These are phyloP conservation scores for Orobanche coerulescens DNA, from an alignment of 257 asterid species.

Conservation along the genomic window DNA sequence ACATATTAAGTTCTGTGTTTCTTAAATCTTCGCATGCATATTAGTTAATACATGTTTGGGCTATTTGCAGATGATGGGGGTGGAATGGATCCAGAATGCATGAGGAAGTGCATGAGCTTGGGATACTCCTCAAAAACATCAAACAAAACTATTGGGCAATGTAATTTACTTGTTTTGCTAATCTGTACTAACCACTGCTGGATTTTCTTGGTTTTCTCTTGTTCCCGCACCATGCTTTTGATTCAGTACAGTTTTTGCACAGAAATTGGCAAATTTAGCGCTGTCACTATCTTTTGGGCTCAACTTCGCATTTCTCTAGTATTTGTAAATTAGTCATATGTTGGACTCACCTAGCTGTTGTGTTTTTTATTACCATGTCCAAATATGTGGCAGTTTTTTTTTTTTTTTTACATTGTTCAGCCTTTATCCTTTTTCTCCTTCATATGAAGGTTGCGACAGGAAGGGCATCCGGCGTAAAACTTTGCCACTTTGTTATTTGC, in stretches of 20 bases:
- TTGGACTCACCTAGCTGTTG: not conserved
- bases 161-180: slow-evolving; percentile 39
- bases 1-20: slow-evolving; percentile 15
- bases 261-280: not conserved
- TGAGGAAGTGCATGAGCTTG: slow-evolving; percentile 91
- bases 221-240: not conserved
- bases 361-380: not conserved
- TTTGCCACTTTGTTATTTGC: too few relatives aligned
- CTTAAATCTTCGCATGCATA: slow-evolving; percentile 14
- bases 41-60: slow-evolving; percentile 8
- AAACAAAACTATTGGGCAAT: slow-evolving; percentile 73
- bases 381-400: not conserved
- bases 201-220: slow-evolving; percentile 18
- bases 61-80: slow-evolving; percentile 74
- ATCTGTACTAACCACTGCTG: slow-evolving; percentile 13
- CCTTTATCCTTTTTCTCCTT: slow-evolving; percentile 6
- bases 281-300: not conserved
- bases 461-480: too few relatives aligned
- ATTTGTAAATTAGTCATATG: not conserved
- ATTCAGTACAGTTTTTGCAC: not conserved
- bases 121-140: slow-evolving; percentile 88
- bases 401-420: not conserved
- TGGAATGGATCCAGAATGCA: slow-evolving; percentile 80
- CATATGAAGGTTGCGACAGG: too few relatives aligned
- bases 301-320: not conserved